Evolutionary conservation across 805 yeast genomes (phyloP), one percentile per base, ranked within the genome.

Genomic region (Torulaspora microellipsoides): DNA sequence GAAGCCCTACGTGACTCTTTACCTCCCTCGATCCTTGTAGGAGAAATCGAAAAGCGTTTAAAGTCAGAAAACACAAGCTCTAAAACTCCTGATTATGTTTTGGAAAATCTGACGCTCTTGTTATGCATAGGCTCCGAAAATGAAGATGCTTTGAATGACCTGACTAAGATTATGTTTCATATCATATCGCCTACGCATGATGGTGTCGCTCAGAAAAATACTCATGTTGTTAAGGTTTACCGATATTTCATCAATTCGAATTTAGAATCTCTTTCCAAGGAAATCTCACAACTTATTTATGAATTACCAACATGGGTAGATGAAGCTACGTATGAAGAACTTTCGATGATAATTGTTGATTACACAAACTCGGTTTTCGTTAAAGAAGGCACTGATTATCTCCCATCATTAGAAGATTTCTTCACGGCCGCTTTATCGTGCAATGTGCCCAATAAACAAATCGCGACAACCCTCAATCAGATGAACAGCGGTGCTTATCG

Each of bases 251-350:
- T 52, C 3, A 42, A 47, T 8, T 38, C 48, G 1, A 33, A 39
- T 7, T 11, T 34, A 4, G 20, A 13, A 3, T 40, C 11, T 17
- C 31, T 57, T 12, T 32, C 45, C 3, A 40, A 59, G 0, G 56
- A 58, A n/a, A 55, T 78, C 1, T 51, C 56, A 0, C 54, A 56
- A 3, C 63, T 73, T 34, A 47, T 74, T 13, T 52, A 53, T 14
- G 63, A 62, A 12, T 13, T 76, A 6, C 69, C 73, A 4, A 51
- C 56, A 1, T 58, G 59, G 47, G 46, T 72, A 5, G 60, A 67
- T 0, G 53, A 61, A 5, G 36, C 45, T 0, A 59, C 60, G 13
- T 52, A 64, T 37, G 68, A 64, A 3, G 36, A 41, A 8, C 68
- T 72, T 2, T 49, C 73, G 11, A 39, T 49, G 1, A 47, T 72